Evolutionary conservation across 2,329 filamentous ascomycete species (phyloP), one percentile per base, ranked within the genome.

Genomic region (Alternaria dauci): DNA sequence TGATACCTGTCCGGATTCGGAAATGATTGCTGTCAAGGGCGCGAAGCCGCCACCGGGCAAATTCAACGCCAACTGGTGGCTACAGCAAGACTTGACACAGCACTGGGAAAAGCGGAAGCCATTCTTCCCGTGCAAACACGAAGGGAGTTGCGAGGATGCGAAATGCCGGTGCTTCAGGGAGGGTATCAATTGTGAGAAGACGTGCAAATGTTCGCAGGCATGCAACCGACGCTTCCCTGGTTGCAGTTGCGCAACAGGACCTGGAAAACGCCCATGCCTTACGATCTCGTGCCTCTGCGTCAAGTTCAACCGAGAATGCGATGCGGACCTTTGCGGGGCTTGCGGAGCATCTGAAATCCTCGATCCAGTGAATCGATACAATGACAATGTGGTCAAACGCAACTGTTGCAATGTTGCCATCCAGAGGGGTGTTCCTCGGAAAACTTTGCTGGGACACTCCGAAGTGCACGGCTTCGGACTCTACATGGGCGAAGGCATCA

Each of bases 381-480:
- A 89, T 47, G 84, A 88, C 12, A 77, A 79, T 2, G 75, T 91
- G 5, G 82, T 87, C 61, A 75, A 82, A 2, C 84, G 81, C 0
- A 87, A 86, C 5, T 96, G 92, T 72, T 86, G 88, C 63, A 95
- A 95, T 69, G 89, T 91, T 32, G 80, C 84, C 18, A 81, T 95
- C 11, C 92, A 95, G 75, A 86, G 90, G 36, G 88, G 87, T 14
- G 81, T 87, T 5, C 81, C 86, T 25, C 92, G 90, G 71, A 83
- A 85, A 4, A 86, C 92, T 0, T 78, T 92, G 3, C 81, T 93
- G 5, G 92, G 91, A 2, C 83, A 88, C 55, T 93, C 90, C 47
- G 87, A 88, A 62, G 85, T 94, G 3, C 87, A 89, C 55, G 92
- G 92, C 0, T 92, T 93, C 64, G 92, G 92, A 0, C 82, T 95